Base-by-base conservation (phyloP, 2,329 filamentous ascomycete genomes). In the Colletotrichum tropicicola region DNA sequence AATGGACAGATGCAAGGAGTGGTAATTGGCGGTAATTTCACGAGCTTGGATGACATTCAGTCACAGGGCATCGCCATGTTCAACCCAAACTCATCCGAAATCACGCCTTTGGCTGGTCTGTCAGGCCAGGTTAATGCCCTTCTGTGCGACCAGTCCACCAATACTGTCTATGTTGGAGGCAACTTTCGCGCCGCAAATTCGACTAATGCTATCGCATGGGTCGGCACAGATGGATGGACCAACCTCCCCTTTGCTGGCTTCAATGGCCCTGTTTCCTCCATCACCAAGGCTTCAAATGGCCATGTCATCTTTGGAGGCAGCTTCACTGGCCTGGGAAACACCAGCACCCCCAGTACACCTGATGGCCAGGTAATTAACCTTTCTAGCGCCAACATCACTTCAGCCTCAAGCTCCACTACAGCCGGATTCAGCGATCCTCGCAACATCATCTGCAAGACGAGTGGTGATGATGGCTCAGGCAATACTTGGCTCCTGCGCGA, bases 21-120 rank as follows among this genome's bases (percentile, higher is more conserved):
- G 27, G 87, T 98, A 49, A 86, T 99, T 15, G 96, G 92, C 59
- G 96, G 96, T 49, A 98, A 98, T 80, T 99, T 99, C 75, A 98
- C 96, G 30, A 97, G 93, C 76, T 81, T 99, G 67, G 92, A 90
- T 64, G 89, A 89, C 63, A 85, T 91, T 60, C 82, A 92, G 73
- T 93, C 94, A 2, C 89, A 89, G 56, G 92, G 92, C 45, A 88
- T 97, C 60, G 96, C 94, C 23, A 77, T 97, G 48, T 94, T 94
- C 79, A 88, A 98, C 75, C 88, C 92, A 4, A 87, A 88, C 68
- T 91, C 89, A 5, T 88, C 88, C 45, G 78, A 86, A 37, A 84
- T 98, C 52, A 91, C 88, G 2, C 85, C 93, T n/a, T 79, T 98
- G 39, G 79, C 87, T n/a, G 95, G 94, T 47, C 83, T 99, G 19